These are phyloP conservation scores for Ophiostoma ips DNA, from an alignment of 2,329 filamentous ascomycete species.

Conservation along the genomic window DNA sequence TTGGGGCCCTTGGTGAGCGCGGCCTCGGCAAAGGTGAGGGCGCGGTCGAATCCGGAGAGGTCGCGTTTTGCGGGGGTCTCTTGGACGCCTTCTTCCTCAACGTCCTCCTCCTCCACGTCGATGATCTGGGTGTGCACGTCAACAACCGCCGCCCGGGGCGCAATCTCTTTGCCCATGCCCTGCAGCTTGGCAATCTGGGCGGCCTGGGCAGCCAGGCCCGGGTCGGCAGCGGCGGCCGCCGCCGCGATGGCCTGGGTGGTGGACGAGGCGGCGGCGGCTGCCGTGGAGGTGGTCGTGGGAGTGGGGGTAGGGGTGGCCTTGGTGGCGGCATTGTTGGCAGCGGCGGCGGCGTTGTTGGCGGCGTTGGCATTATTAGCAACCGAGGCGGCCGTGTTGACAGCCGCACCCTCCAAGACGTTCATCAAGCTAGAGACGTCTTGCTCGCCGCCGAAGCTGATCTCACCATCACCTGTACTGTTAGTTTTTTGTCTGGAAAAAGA, in stretches of 20 bases:
- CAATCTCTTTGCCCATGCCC: conserved; percentile 35
- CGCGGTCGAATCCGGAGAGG: conserved; percentile 31
- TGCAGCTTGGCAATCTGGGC: conserved; percentile 30
- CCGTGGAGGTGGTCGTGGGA: background rate
- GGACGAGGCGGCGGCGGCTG: conserved; percentile 6
- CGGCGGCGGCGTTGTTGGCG: conserved; percentile 3
- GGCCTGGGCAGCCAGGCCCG: conserved; percentile 17
- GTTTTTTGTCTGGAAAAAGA: background rate
- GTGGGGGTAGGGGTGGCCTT: conserved; percentile 1
- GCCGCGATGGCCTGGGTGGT: conserved; percentile 1
- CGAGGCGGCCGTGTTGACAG: conserved; percentile 24
- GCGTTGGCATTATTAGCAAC: conserved; percentile 16
- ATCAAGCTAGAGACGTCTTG: conserved; percentile 31
- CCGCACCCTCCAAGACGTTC: conserved; percentile 33
- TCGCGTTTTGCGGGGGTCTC: conserved; percentile 27
- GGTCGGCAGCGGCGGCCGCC: conserved; percentile 1
- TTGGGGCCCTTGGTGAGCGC: conserved; percentile 32
- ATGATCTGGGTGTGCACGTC: conserved; percentile 14
- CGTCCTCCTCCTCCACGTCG: conserved; percentile 13
- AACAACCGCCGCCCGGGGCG: conserved; percentile 21
- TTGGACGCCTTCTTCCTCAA: conserved; percentile 4
- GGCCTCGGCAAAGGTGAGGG: conserved; percentile 31
- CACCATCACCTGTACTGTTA: conserved; percentile 25
- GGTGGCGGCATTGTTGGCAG: background rate
- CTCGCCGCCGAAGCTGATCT: conserved; percentile 32